phyloP scores from a whole-genome alignment of 805 yeast genomes.

The Yamadazyma phyllophila region DNA sequence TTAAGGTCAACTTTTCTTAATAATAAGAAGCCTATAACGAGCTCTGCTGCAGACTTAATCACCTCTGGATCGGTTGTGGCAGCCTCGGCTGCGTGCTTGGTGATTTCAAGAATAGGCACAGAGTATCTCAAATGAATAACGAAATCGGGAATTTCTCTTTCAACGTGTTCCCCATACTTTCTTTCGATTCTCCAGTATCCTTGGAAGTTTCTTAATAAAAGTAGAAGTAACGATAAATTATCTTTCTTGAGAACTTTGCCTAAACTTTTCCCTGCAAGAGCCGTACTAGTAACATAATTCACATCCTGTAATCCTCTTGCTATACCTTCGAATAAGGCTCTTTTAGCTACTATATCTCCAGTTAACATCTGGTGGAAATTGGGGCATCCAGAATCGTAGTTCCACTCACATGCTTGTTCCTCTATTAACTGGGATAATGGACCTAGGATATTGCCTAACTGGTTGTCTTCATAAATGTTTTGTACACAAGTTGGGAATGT shows the following conservation, averaged over 20 bases:
- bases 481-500: conserved; percentile 44
- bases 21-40: conserved; percentile 27
- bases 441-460: conserved; percentile 44
- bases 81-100: conserved; percentile 32
- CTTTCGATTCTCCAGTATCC: conserved; percentile 55
- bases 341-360: conserved; percentile 15
- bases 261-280: not conserved
- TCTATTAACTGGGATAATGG: conserved; percentile 46
- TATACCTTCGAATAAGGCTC: conserved; percentile 30
- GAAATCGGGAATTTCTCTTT: conserved; percentile 52
- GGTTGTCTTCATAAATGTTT: conserved; percentile 38
- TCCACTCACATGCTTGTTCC: conserved; percentile 34
- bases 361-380: conserved; percentile 22
- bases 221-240: conserved; percentile 40
- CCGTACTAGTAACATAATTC: conserved; percentile 12
- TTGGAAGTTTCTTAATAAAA: conserved; percentile 54
- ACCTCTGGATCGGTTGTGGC: conserved; percentile 8
- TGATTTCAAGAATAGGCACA: conserved; percentile 41
- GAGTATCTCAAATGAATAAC: conserved; percentile 50
- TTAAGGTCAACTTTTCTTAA: conserved; percentile 22
- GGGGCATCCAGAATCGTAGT: conserved; percentile 33
- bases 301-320: conserved; percentile 29
- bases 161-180: conserved; percentile 68
- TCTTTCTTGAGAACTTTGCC: conserved; percentile 22
- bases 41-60: conserved; percentile 33